Conservation (phyloP, 139 green algal genomes). For the Micractinium sp. region DNA sequence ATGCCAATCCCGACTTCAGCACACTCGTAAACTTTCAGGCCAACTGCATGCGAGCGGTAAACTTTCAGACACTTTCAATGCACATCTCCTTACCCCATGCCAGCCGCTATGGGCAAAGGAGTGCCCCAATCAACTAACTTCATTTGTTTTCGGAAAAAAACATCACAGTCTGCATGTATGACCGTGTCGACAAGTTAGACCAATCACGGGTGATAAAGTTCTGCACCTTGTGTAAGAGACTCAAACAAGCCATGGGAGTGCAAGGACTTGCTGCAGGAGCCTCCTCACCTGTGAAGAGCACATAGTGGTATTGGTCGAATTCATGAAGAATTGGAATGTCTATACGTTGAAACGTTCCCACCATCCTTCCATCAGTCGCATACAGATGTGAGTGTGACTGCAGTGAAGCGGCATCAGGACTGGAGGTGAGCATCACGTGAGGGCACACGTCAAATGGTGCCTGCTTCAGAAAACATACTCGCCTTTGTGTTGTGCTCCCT, state of each 20-base stretch:
- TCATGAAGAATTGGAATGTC: slow-evolving; percentile 33
- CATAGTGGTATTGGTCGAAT: slow-evolving; percentile 29
- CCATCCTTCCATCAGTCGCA: slow-evolving; percentile 1
- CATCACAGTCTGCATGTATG: slow-evolving; percentile 23
- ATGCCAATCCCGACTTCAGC: not conserved
- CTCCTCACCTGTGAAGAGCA: slow-evolving; percentile 23
- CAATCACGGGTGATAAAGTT: not conserved
- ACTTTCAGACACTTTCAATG: not conserved
- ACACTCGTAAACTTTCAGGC: not conserved
- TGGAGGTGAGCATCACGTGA: not conserved
- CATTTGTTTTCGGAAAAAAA: slow-evolving; percentile 22
- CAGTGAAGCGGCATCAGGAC: not conserved
- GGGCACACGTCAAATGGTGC: too few species aligned
- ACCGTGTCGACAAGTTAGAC: not conserved
- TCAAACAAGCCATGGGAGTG: too few species aligned
- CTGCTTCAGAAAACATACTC: not conserved
- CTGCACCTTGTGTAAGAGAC: too few species aligned
- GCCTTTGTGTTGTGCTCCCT: not conserved
- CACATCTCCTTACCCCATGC: slow-evolving; percentile 16
- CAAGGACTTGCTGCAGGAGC: not conserved
- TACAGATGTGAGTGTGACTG: slow-evolving; percentile 26
- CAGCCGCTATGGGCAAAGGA: not conserved
- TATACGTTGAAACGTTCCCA: slow-evolving; percentile 28
- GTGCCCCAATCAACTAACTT: slow-evolving; percentile 30
- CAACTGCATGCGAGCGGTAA: not conserved